Conservation (phyloP, 2,329 filamentous ascomycete genomes). For the Paracamarosporium sp. region DNA sequence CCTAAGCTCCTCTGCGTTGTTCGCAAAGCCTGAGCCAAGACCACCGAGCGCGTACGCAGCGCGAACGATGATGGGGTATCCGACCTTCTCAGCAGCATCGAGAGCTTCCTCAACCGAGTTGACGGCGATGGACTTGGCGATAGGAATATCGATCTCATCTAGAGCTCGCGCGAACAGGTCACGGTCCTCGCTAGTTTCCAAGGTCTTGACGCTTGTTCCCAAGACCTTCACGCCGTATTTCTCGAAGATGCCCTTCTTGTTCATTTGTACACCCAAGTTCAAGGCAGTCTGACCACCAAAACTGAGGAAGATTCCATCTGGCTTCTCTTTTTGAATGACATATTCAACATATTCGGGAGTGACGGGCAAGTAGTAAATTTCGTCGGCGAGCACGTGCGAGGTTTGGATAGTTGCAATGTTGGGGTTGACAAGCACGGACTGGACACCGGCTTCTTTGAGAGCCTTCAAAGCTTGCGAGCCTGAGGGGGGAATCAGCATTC, state of each 20-base stretch:
- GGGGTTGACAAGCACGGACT: slow-evolving; percentile 93
- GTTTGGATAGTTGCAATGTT: slow-evolving; percentile 99
- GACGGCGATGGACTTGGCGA: slow-evolving; percentile 94
- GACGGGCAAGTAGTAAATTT: slow-evolving; percentile 97
- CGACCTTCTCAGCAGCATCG: slow-evolving; percentile 82
- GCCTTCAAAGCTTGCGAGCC: slow-evolving; percentile 96
- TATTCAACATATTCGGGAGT: slow-evolving; percentile 97
- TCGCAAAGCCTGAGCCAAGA: slow-evolving; percentile 94
- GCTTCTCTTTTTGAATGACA: slow-evolving; percentile 94
- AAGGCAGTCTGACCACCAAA: slow-evolving; percentile 98
- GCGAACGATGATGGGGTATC: slow-evolving; percentile 97
- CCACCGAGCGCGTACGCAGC: slow-evolving; percentile 96
- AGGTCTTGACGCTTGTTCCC: slow-evolving; percentile 90
- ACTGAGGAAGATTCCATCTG: slow-evolving; percentile 95
- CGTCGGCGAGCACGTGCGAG: slow-evolving; percentile 92
- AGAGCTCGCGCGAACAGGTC: slow-evolving; percentile 95
- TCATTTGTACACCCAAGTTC: slow-evolving; percentile 96
- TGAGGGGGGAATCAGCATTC: slow-evolving; percentile 48
- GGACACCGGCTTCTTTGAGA: slow-evolving; percentile 90
- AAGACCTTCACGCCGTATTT: slow-evolving; percentile 95
- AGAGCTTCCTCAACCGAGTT: slow-evolving; percentile 90
- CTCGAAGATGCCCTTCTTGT: slow-evolving; percentile 93
- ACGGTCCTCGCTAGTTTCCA: slow-evolving; percentile 94
- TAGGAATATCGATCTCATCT: slow-evolving; percentile 96
- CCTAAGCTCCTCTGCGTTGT: slow-evolving; percentile 90